Evolutionary conservation across 345 rosid species (phyloP).

Genomic region (Acer yangbiense): DNA sequence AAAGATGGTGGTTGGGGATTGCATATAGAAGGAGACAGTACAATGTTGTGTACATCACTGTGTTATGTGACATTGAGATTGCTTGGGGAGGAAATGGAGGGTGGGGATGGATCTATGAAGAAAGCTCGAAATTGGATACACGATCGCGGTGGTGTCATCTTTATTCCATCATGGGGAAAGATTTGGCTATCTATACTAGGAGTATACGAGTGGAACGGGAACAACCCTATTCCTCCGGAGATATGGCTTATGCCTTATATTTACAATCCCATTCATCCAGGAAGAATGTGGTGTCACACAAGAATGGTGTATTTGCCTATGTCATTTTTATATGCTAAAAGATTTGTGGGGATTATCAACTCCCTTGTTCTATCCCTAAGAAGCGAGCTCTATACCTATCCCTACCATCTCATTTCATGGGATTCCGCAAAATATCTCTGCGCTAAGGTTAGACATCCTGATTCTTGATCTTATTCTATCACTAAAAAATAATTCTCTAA

Average conservation of each 20-base stretch:
- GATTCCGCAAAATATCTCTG: constrained; percentile 41
- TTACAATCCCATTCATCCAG: constrained; percentile 53
- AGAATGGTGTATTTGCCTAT: constrained; percentile 61
- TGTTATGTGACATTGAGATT: constrained; percentile 58
- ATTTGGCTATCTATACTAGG: constrained; percentile 78
- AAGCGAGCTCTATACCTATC: constrained; percentile 46
- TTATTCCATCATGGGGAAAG: constrained; percentile 83
- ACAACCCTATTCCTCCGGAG: constrained; percentile 71
- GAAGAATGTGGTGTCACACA: constrained; percentile 50
- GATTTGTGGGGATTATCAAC: constrained; percentile 50
- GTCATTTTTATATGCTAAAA: constrained; percentile 68
- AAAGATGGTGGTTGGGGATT: constrained; percentile 84
- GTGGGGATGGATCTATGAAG: constrained; percentile 41
- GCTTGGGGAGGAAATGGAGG: constrained; percentile 45
- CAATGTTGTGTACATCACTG: constrained; percentile 56
- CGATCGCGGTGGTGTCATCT: constrained; percentile 59
- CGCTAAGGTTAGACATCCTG: constrained; percentile 39
- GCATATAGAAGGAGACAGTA: constrained; percentile 66
- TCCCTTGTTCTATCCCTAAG: constrained; percentile 49
- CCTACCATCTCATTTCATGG: constrained; percentile 63
- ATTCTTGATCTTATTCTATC: not conserved
- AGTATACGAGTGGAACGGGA: constrained; percentile 76
- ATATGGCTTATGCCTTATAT: constrained; percentile 64
- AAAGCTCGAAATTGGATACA: constrained; percentile 64
- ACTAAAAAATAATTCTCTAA: no score